Conservation (phyloP, 495 filamentous ascomycete species). For the Hypoxylon rickii region DNA sequence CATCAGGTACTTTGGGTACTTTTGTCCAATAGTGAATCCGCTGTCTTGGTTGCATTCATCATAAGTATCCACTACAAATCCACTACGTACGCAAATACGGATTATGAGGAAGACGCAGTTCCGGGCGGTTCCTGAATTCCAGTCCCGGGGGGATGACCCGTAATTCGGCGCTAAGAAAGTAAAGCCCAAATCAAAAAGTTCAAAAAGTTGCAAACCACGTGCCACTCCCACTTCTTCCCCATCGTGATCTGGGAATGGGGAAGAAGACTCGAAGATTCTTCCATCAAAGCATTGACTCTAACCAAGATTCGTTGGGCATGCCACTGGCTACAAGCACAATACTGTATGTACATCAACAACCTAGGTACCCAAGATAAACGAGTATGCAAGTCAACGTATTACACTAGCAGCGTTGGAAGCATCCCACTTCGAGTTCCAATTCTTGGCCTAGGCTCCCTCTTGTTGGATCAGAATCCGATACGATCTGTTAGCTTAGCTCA, state of each 20-base stretch:
- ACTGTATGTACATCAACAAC: too few species aligned
- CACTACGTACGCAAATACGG: too few species aligned
- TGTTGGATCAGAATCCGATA: background rate
- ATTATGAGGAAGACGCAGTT: background rate
- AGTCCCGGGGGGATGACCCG: constrained; percentile 4
- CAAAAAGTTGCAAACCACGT: constrained; percentile 16
- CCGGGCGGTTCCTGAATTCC: constrained; percentile 13
- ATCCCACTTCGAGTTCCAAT: too few species aligned
- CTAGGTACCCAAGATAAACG: too few species aligned
- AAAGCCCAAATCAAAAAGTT: constrained; percentile 6
- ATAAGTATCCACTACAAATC: constrained; percentile 21
- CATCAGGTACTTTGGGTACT: background rate
- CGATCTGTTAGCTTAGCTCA: background rate
- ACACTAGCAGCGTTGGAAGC: too few species aligned
- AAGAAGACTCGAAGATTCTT: too few species aligned
- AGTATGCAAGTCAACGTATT: constrained; percentile 22
- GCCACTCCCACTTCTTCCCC: background rate
- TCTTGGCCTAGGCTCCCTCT: constrained; percentile 10
- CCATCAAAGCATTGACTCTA: too few species aligned
- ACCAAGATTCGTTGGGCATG: too few species aligned
- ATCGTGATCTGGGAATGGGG: too few species aligned
- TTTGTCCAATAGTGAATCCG: background rate
- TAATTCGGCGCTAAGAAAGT: constrained; percentile 6
- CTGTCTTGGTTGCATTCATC: background rate
- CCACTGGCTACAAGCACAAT: too few species aligned